These are phyloP conservation scores for Candolleomyces aberdarensis DNA, from an alignment of 768 basidiomycete species.

Conservation along the genomic window DNA sequence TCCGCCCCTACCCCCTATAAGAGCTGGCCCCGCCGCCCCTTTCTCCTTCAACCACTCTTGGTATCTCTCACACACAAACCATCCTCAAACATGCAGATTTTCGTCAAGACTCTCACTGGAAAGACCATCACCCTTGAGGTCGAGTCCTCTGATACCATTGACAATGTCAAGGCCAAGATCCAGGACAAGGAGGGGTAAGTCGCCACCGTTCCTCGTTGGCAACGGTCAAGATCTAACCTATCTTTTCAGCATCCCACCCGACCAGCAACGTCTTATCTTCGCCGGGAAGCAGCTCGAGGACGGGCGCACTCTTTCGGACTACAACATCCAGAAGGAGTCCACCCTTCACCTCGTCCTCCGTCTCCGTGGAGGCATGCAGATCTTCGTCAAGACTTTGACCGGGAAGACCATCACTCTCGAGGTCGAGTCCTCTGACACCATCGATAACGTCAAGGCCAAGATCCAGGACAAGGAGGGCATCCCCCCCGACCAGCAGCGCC, in stretches of 20 bases:
- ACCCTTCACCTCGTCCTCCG: slow-evolving; percentile 88
- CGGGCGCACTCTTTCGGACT: slow-evolving; percentile 84
- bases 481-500: slow-evolving; percentile 84
- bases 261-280: slow-evolving; percentile 95
- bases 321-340: slow-evolving; percentile 95
- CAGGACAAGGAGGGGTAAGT: slow-evolving; percentile 83
- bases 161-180: slow-evolving; percentile 77
- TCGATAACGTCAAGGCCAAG: slow-evolving; percentile 87
- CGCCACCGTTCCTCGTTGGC: neutral
- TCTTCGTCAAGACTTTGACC: slow-evolving; percentile 79
- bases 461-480: slow-evolving; percentile 94
- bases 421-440: slow-evolving; percentile 84
- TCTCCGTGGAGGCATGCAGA: slow-evolving; percentile 89
- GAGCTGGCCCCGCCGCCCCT: slow-evolving; percentile 8
- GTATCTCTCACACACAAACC: slow-evolving; percentile 10
- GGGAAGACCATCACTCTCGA: slow-evolving; percentile 93
- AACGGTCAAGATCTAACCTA: neutral
- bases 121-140: slow-evolving; percentile 79
- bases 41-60: slow-evolving; percentile 9
- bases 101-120: slow-evolving; percentile 58
- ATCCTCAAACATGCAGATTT: slow-evolving; percentile 39
- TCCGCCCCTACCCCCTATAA: slow-evolving; percentile 33
- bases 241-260: slow-evolving; percentile 49
- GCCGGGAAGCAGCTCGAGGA: slow-evolving; percentile 96
- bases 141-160: slow-evolving; percentile 67